Percentiles rank a stretch among this genome's conserved stretches.
phyloP scores from a whole-genome alignment of 495 filamentous ascomycete species.

The Oidiodendron maius region DNA sequence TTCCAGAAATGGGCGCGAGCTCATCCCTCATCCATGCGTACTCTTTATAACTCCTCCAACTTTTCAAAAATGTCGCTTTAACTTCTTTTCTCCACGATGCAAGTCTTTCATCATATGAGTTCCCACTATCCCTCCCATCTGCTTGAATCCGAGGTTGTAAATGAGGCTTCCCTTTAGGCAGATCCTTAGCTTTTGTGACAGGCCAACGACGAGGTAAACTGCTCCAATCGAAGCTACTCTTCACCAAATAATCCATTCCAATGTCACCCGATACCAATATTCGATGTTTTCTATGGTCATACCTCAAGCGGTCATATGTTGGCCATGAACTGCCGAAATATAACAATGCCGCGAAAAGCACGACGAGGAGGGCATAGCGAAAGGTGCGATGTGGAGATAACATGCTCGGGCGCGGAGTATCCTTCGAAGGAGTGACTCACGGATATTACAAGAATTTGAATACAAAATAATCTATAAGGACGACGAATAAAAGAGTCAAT shows the following conservation, averaged over 20 bases:
- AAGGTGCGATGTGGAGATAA: not conserved
- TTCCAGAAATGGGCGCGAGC: conserved; percentile 57
- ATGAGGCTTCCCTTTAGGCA: not conserved
- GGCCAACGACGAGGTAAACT: not conserved
- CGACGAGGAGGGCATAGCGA: no score
- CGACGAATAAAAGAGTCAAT: no score
- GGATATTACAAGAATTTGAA: no score
- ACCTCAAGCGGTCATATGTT: no score
- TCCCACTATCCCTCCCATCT: not conserved
- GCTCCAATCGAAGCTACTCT: not conserved
- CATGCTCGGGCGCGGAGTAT: no score
- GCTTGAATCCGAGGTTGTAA: not conserved
- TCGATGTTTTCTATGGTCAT: no score
- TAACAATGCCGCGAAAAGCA: no score
- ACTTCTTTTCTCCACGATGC: not conserved
- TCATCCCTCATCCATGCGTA: conserved; percentile 83
- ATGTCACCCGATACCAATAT: not conserved
- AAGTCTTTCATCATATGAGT: not conserved
- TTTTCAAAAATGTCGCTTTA: not conserved
- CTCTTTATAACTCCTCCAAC: conserved; percentile 75
- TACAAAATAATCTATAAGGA: no score
- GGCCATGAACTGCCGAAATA: no score
- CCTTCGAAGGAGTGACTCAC: no score
- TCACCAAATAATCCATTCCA: not conserved
- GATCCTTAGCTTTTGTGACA: not conserved